A percentile compares a stretch with the other conserved stretches of the same genome.
Evolutionary conservation across 2,329 filamentous ascomycete genomes (phyloP).

Genomic region (Phoma sp.): DNA sequence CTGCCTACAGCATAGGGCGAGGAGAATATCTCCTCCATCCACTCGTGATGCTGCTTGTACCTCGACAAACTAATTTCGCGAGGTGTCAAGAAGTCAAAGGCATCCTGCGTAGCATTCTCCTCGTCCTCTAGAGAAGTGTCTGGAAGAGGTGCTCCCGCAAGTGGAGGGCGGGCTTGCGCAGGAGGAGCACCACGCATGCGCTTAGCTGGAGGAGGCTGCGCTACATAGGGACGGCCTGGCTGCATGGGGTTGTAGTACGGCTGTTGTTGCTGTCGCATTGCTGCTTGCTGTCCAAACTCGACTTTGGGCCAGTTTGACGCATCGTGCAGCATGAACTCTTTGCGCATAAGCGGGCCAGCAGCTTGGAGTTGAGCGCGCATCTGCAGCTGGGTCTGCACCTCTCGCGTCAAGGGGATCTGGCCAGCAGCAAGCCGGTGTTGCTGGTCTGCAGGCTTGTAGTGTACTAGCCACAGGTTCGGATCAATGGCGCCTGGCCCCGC

Average conservation of each 20-base stretch:
- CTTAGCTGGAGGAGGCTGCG: slow-evolving; percentile 55
- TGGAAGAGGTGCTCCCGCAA: slow-evolving; percentile 27
- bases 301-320: slow-evolving; percentile 89
- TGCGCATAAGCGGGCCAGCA: slow-evolving; percentile 79
- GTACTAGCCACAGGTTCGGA: slow-evolving; percentile 85
- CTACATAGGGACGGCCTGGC: slow-evolving; percentile 38
- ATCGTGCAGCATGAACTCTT: slow-evolving; percentile 94
- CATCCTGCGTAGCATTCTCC: slow-evolving; percentile 84
- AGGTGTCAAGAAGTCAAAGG: slow-evolving; percentile 87
- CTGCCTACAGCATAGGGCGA: slow-evolving; percentile 86
- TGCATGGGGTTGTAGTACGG: slow-evolving; percentile 47
- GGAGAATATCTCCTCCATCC: slow-evolving; percentile 97
- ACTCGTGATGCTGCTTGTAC: slow-evolving; percentile 95
- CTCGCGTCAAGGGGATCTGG: slow-evolving; percentile 66
- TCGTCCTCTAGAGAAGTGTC: slow-evolving; percentile 76
- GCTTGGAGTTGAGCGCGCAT: slow-evolving; percentile 67
- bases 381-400: slow-evolving; percentile 65
- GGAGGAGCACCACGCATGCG: slow-evolving; percentile 50
- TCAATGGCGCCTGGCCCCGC: slow-evolving; percentile 75
- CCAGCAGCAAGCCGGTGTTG: slow-evolving; percentile 74
- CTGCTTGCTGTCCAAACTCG: slow-evolving; percentile 63
- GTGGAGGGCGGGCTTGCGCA: slow-evolving; percentile 52
- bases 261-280: slow-evolving; percentile 32
- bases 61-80: slow-evolving; percentile 85
- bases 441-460: slow-evolving; percentile 81